phyloP scores from a whole-genome alignment of 176 grass and related monocot genomes.

The Triticum timopheevii region DNA sequence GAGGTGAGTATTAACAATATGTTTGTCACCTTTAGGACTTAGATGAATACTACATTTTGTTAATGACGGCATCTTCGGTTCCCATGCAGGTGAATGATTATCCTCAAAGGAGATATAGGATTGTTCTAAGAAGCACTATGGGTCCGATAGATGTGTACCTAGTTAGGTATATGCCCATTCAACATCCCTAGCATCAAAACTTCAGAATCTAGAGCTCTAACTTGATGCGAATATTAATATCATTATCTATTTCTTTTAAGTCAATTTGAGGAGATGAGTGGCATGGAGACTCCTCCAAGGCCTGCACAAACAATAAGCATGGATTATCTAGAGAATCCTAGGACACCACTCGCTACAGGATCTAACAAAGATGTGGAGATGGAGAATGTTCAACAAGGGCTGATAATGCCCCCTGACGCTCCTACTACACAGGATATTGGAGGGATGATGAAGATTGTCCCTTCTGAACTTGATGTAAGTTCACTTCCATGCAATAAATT shows the following conservation, averaged over 20 bases:
- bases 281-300: slow-evolving; percentile 64
- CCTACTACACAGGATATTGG: slow-evolving; percentile 59
- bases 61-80: slow-evolving; percentile 13
- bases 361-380: slow-evolving; percentile 34
- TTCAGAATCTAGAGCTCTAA: slow-evolving; percentile 29
- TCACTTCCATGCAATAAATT: slow-evolving; percentile 10
- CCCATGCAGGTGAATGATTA: slow-evolving; percentile 61
- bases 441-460: slow-evolving; percentile 83
- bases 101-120: slow-evolving; percentile 85
- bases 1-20: slow-evolving; percentile 52
- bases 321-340: slow-evolving; percentile 56
- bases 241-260: slow-evolving; percentile 36
- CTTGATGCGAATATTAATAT: slow-evolving; percentile 22
- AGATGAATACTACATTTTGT: neutral
- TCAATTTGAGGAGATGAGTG: slow-evolving; percentile 90
- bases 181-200: neutral
- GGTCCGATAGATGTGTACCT: slow-evolving; percentile 91
- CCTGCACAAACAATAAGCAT: slow-evolving; percentile 40
- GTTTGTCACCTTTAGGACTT: neutral
- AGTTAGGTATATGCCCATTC: slow-evolving; percentile 57
- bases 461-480: slow-evolving; percentile 82
- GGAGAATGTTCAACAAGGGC: slow-evolving; percentile 43
- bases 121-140: slow-evolving; percentile 89
- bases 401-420: slow-evolving; percentile 36
- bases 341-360: slow-evolving; percentile 24